Base-by-base conservation (phyloP, 768 basidiomycete species). In the Wakefieldia striispora region DNA sequence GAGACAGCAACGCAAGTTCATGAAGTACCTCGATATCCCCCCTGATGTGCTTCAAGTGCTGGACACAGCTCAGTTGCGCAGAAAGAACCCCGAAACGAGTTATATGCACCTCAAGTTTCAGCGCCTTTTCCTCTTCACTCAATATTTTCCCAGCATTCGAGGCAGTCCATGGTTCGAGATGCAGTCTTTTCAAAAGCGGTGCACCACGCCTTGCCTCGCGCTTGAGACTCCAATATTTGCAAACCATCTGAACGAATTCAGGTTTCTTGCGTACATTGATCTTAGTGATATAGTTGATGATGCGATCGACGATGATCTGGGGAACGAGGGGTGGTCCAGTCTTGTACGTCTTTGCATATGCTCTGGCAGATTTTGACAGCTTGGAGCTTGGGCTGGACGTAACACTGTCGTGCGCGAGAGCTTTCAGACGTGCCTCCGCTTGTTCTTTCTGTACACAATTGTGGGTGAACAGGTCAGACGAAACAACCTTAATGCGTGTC, bases 91-190 rank as follows among this genome's bases (percentile, higher is more conserved):
- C 11, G 26, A 42, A 43, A 43, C 16, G 14, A 29, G 11, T 12
- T 1, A 14, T 56, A 58, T 84, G 14, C 47, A 92, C 94, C 69
- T 90, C 83, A 19, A 97, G 78, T 60, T 91, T 93, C 74, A 83
- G 76, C 9, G 74, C 67, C 68, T 88, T 91, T 53, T 97, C 91
- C 52, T 88, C 86, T 17, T 94, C 90, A 4, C 83, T 90, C 60
- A 91, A 78, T 26, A 79, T 65, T 56, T 81, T 81, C 7, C 72
- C 72, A 6, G 76, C 76, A 16, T 83, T 78, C 36, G 79, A 82
- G 3, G 91, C 91, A 1, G 95, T 97, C 97, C 97, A 98, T 1
- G 97, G 95, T 72, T 99, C 95, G 23, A 98, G 73, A 70, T 99
- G 94, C 49, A 99, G 65, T 45, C 97, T 66, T 69, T 98, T 98